Evolutionary conservation across 352 stramenopile genomes (phyloP).

Genomic region (Phytopythium cucurbitacearum): DNA sequence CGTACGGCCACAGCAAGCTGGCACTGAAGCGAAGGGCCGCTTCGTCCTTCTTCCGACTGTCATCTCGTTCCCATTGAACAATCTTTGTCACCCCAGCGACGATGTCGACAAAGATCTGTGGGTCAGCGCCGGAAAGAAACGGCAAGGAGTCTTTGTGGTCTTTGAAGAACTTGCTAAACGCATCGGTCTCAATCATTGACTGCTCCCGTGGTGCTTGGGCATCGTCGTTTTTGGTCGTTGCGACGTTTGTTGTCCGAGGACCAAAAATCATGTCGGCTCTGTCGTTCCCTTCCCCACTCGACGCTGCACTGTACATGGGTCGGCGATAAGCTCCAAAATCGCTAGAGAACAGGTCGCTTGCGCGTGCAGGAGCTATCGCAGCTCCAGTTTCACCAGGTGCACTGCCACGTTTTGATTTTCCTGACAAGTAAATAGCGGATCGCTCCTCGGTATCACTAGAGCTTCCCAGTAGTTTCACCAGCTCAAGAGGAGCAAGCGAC

Average conservation of each 20-base stretch:
- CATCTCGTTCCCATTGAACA: conserved; percentile 59
- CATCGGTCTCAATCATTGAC: conserved; percentile 31
- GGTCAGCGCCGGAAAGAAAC: conserved; percentile 40
- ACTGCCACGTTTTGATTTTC: conserved; percentile 16
- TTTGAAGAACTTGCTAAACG: conserved; percentile 45
- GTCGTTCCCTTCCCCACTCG: conserved; percentile 18
- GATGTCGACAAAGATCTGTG: conserved; percentile 45
- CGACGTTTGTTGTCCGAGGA: conserved; percentile 7
- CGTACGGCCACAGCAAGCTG: conserved; percentile 58
- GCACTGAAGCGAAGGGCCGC: conserved; percentile 63
- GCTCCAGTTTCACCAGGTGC: conserved; percentile 6
- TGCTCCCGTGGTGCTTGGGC: conserved; percentile 6
- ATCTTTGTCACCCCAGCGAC: conserved; percentile 45
- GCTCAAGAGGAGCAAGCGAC: conserved; percentile 44
- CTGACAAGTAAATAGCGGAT: conserved; percentile 35
- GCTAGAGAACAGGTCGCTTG: conserved; percentile 72
- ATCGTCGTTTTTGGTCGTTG: conserved; percentile 10
- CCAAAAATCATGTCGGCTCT: conserved; percentile 61
- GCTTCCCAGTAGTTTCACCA: conserved; percentile 41
- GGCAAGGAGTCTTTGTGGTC: conserved; percentile 46
- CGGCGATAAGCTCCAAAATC: conserved; percentile 37
- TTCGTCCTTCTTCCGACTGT: conserved; percentile 55
- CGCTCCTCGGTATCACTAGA: conserved; percentile 30
- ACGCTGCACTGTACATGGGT: conserved; percentile 2
- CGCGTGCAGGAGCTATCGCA: conserved; percentile 31